Evolutionary conservation across 257 asterid genomes (phyloP), one percentile per base, ranked within the genome.

Genomic region (Scutellaria minor): DNA sequence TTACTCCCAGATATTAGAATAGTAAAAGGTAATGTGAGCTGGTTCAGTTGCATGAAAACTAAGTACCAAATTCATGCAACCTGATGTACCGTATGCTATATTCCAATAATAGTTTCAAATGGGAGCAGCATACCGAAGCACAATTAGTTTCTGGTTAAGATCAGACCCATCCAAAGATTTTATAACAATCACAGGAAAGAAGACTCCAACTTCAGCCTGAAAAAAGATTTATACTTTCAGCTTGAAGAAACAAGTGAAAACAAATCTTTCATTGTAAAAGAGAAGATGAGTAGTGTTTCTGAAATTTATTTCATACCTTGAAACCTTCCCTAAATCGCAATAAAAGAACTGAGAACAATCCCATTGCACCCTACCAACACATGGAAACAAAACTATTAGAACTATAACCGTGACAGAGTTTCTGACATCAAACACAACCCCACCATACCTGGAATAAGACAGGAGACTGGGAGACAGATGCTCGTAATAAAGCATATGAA

Each of bases 141-240:
- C 92, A 72, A 80, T 83, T 54, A 71, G 74, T 77, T 87, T 95
- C 64, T 85, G 94, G 87, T 79, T 86, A 73, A 87, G 88, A 83
- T 95, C 98, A 40, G 94, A 82, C 54, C 97, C 94, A 79, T 95
- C 99, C 89, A 95, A 85, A 64, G 90, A 81, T 75, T 88, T 88
- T 37, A 92, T 83, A 71, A 92, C 90, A 81, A 88, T 87, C 77
- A 90, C 57, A 14, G 99, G 97, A 83, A 90, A 92, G 88, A 95
- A 83, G 47, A 90, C 85, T 70, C 91, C 96, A 71, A 95, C 85
- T 84, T 92, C 99, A 74, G 83, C 96, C 99, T 95, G 90, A 57
- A 80, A 77, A 83, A 65, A 59, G 58, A 70, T 68, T 72, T 6
- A 65, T 24, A 61, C 46, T 58, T 53, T 70, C 79, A 72, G 65